A percentile compares a stretch with the other conserved stretches of the same genome.
These are phyloP conservation scores for Populus hybrid DNA, from an alignment of 441 rosid species.

Conservation along the genomic window DNA sequence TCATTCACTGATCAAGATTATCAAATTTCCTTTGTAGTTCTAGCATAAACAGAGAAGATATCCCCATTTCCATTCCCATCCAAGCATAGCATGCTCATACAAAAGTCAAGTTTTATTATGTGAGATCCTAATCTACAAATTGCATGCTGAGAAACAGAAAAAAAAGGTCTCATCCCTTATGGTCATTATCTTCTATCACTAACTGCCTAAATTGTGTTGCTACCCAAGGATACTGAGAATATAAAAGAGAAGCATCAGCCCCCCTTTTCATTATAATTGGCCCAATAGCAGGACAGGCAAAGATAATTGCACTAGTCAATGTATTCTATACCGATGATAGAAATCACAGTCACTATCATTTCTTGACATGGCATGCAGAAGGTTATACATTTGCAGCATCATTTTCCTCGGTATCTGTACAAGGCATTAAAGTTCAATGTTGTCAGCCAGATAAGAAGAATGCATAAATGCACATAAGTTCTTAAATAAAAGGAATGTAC, in stretches of 20 bases:
- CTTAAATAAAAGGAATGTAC: background rate
- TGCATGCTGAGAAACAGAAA: background rate
- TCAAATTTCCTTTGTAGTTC: background rate
- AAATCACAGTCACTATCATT: constrained; percentile 96
- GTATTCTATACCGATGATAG: constrained; percentile 80
- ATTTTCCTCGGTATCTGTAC: constrained; percentile 94
- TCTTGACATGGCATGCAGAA: constrained; percentile 90
- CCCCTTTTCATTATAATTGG: constrained; percentile 9
- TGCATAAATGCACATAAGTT: background rate
- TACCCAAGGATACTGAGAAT: background rate
- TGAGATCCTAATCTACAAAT: background rate
- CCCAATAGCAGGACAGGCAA: constrained; percentile 4
- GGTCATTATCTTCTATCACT: background rate
- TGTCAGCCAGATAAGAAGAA: constrained; percentile 14
- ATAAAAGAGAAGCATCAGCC: background rate
- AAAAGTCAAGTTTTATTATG: background rate
- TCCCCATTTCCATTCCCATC: background rate
- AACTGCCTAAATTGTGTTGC: background rate
- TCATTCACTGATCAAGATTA: background rate
- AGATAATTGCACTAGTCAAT: constrained; percentile 17
- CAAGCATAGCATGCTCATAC: background rate
- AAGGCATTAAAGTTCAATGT: constrained; percentile 19
- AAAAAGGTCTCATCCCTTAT: background rate
- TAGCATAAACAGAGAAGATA: background rate
- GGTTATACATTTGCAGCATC: constrained; percentile 96